Evolutionary conservation across 2,329 filamentous ascomycete species (phyloP).

Genomic region (Epichloe coenophiala): DNA sequence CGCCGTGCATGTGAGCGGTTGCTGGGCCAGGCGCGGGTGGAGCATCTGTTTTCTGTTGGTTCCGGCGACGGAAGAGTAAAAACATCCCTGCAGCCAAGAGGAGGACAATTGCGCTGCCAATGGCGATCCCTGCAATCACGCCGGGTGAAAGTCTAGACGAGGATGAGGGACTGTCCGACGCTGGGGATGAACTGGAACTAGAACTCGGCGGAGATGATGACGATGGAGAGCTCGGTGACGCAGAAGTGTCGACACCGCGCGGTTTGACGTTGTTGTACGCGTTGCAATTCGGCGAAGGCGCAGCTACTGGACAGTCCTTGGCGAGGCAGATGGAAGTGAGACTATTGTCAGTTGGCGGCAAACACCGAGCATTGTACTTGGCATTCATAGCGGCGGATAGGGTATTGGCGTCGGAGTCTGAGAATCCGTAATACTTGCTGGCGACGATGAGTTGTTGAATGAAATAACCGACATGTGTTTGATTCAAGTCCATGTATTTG

Average conservation of each 20-base stretch:
- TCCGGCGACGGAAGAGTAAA: constrained; percentile 8
- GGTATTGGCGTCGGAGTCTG: constrained; percentile 12
- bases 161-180: neutral
- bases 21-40: neutral
- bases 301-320: constrained; percentile 14
- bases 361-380: constrained; percentile 16
- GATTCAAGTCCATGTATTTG: constrained; percentile 20
- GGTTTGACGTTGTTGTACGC: constrained; percentile 13
- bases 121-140: constrained; percentile 15
- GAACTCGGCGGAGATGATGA: neutral
- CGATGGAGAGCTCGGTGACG: neutral
- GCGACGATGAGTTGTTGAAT: constrained; percentile 16
- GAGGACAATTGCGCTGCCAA: constrained; percentile 11
- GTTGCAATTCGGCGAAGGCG: constrained; percentile 13
- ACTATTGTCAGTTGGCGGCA: constrained; percentile 10
- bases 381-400: constrained; percentile 13
- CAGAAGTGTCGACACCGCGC: constrained; percentile 6
- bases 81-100: constrained; percentile 9
- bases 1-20: neutral
- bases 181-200: neutral
- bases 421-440: constrained; percentile 15
- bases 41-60: neutral
- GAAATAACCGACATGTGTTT: constrained; percentile 17
- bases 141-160: constrained; percentile 5
- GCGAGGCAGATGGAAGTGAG: constrained; percentile 17